These are phyloP conservation scores for Stephania yunnanensis DNA, from an alignment of 164 flowering plant species.

Conservation along the genomic window DNA sequence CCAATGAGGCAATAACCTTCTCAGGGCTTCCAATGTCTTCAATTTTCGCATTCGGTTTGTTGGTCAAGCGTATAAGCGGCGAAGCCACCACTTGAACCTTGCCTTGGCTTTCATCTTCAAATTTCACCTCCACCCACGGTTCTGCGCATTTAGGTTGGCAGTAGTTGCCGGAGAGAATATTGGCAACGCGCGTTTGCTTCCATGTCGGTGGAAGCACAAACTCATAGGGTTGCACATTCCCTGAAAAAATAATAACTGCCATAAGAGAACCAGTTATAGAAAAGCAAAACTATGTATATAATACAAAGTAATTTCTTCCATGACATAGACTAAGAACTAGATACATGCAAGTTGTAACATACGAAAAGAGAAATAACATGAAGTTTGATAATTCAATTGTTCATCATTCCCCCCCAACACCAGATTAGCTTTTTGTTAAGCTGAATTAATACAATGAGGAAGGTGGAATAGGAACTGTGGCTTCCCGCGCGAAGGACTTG, in stretches of 20 bases:
- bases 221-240: constrained; percentile 92
- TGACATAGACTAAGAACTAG: no score
- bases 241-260: constrained; percentile 33
- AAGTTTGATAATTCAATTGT: no score
- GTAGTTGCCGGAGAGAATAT: constrained; percentile 92
- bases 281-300: no score
- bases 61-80: constrained; percentile 80
- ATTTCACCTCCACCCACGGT: constrained; percentile 98
- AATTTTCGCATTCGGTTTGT: constrained; percentile 82
- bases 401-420: no score
- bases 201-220: constrained; percentile 87
- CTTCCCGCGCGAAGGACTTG: no score
- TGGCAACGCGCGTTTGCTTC: constrained; percentile 82
- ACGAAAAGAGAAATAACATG: no score
- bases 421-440: no score
- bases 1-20: constrained; percentile 89
- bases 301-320: no score
- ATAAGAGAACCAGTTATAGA: no score
- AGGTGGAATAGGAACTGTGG: no score
- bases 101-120: constrained; percentile 89
- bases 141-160: constrained; percentile 99
- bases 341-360: no score
- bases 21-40: constrained; percentile 95
- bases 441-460: no score
- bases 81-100: constrained; percentile 93